Evolutionary conservation across 2,329 filamentous ascomycete species (phyloP), one percentile per base, ranked within the genome.

Genomic region (Nemania sp.): DNA sequence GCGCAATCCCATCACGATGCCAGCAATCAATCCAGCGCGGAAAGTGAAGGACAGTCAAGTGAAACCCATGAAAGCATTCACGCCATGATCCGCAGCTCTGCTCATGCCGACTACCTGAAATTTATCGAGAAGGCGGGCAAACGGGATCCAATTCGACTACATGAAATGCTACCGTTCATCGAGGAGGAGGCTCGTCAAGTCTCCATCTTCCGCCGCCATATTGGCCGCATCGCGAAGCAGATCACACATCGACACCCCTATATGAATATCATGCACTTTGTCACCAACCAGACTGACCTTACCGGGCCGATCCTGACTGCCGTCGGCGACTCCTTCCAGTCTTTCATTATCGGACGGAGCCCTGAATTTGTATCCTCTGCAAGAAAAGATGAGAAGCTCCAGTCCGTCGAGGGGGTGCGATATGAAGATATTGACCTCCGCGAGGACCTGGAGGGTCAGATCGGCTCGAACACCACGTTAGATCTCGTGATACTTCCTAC

Each of bases 211-310:
- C 72, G 75, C 37, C 55, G 59, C 1, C 75, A 78, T 21, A 29
- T 79, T 4, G 64, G 70, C 5, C 69, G 72, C 1, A 66, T 78
- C 11, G 64, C 73, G 9, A 64, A 67, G 48, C 78, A 80, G 64
- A 74, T 80, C 7, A 60, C 68, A 0, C 78, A 80, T 66, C 72
- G 73, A 11, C 76, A 77, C 43, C 72, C 77, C 0, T 68, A 67
- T 3, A 77, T 79, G 76, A 69, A 74, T 9, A 73, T 78, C 13
- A 69, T 81, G 1, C 73, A 73, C 1, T 59, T 80, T 1, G 72
- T 73, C 0, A 73, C 75, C 6, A 63, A 71, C 0, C 67, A 70
- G 1, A 29, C 68, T n/a, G 67, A 67, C 0, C 62, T 80, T 34
- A 69, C 70, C 0, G 66, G 69, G 42, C 66, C 72, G 25, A 58